These are phyloP conservation scores for Ceriops zippeliana DNA, from an alignment of 345 rosid genomes.

Conservation along the genomic window DNA sequence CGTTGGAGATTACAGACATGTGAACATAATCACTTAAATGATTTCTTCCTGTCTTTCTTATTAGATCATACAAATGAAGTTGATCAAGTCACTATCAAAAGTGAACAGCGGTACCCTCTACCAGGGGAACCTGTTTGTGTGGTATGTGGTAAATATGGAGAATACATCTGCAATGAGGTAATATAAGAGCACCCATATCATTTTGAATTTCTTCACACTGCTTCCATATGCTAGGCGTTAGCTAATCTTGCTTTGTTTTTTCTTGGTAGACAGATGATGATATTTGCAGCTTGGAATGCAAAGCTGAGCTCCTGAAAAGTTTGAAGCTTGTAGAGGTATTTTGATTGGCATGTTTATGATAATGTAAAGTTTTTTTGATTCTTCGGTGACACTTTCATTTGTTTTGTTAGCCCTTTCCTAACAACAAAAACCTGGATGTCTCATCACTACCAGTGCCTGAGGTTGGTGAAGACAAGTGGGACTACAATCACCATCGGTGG, in stretches of 20 bases:
- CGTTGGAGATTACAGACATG: no score
- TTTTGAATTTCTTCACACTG: background rate
- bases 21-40: conserved; percentile 6
- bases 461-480: conserved; percentile 48
- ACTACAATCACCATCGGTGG: conserved; percentile 46
- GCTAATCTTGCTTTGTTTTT: conserved; percentile 1
- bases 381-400: background rate
- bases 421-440: conserved; percentile 16
- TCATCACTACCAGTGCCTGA: conserved; percentile 25
- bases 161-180: conserved; percentile 71
- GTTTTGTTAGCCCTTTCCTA: conserved; percentile 33
- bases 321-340: conserved; percentile 41
- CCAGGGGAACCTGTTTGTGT: conserved; percentile 67
- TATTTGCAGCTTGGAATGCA: conserved; percentile 74
- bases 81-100: conserved; percentile 34
- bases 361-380: background rate
- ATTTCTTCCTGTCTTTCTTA: background rate
- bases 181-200: conserved; percentile 4
- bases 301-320: conserved; percentile 48
- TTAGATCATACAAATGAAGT: conserved; percentile 32
- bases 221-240: background rate
- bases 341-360: background rate
- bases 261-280: conserved; percentile 62
- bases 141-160: conserved; percentile 67
- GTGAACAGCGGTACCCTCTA: conserved; percentile 52